Evolutionary conservation across 495 filamentous ascomycete genomes (phyloP).

Genomic region (Tetracladium marchalianum): DNA sequence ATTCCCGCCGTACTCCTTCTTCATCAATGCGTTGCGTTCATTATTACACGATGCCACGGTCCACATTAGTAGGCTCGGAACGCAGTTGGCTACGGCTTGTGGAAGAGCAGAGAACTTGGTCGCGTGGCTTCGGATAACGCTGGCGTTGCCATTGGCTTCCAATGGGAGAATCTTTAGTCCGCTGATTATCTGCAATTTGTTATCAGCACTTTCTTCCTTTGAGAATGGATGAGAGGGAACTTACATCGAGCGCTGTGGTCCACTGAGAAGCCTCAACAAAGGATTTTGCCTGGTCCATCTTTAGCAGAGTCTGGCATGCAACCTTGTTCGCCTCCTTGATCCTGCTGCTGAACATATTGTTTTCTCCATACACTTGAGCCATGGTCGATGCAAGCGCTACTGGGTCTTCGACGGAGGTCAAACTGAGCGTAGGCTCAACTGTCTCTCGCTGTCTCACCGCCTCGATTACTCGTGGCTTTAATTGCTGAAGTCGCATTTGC

Average conservation of each 20-base stretch:
- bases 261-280: conserved; percentile 60
- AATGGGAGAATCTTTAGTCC: conserved; percentile 69
- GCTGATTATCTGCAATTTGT: conserved; percentile 52
- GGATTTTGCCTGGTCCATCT: conserved; percentile 67
- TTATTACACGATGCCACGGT: conserved; percentile 73
- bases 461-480: conserved; percentile 50
- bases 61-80: conserved; percentile 88
- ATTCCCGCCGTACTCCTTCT: conserved; percentile 60
- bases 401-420: conserved; percentile 83
- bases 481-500: conserved; percentile 61
- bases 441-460: conserved; percentile 32
- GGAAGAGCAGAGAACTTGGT: conserved; percentile 66
- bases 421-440: conserved; percentile 48
- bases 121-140: conserved; percentile 61
- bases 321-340: conserved; percentile 45
- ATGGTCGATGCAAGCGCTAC: conserved; percentile 68
- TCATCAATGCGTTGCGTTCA: conserved; percentile 57
- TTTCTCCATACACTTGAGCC: conserved; percentile 56
- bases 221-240: conserved; percentile 25
- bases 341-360: conserved; percentile 2
- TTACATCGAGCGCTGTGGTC: conserved; percentile 73
- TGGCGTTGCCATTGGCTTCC: conserved; percentile 55
- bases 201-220: conserved; percentile 16
- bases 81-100: conserved; percentile 69
- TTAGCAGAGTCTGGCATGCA: conserved; percentile 60